These are phyloP conservation scores for Aspergillus coremiiformis DNA, from an alignment of 495 filamentous ascomycete genomes.

Conservation along the genomic window DNA sequence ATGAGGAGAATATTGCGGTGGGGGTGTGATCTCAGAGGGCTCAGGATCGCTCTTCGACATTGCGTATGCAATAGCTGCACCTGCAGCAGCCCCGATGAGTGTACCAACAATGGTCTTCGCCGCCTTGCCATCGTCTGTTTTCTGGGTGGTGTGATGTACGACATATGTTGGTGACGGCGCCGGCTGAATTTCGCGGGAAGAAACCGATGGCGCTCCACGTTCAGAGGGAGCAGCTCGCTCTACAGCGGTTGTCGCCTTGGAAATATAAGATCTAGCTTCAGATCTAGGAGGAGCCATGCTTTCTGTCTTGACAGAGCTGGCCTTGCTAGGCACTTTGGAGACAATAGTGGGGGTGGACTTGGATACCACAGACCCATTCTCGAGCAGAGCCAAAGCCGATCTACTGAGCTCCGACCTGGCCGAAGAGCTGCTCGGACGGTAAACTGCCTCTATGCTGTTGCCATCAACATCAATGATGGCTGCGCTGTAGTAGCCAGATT, in stretches of 20 bases:
- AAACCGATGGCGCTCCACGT: conserved; percentile 17
- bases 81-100: conserved; percentile 68
- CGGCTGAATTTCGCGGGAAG: conserved; percentile 24
- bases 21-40: conserved; percentile 15
- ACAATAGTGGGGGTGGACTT: background rate
- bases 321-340: conserved; percentile 29
- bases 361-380: conserved; percentile 32
- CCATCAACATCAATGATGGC: conserved; percentile 54
- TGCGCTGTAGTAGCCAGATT: conserved; percentile 51
- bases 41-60: conserved; percentile 50
- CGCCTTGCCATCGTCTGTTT: conserved; percentile 33
- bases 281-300: conserved; percentile 25
- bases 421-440: conserved; percentile 27
- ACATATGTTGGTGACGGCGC: conserved; percentile 26
- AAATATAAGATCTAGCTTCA: conserved; percentile 23
- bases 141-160: conserved; percentile 24
- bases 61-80: conserved; percentile 67
- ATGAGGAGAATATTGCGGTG: conserved; percentile 21
- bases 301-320: conserved; percentile 25
- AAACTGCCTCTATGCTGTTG: conserved; percentile 56
- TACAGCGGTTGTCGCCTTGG: conserved; percentile 25
- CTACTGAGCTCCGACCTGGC: conserved; percentile 27
- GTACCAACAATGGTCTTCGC: conserved; percentile 62
- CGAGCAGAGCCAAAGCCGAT: conserved; percentile 29
- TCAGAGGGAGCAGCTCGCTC: conserved; percentile 22